Evolutionary conservation across 768 basidiomycete species (phyloP).

Genomic region (Amanita rimosa): DNA sequence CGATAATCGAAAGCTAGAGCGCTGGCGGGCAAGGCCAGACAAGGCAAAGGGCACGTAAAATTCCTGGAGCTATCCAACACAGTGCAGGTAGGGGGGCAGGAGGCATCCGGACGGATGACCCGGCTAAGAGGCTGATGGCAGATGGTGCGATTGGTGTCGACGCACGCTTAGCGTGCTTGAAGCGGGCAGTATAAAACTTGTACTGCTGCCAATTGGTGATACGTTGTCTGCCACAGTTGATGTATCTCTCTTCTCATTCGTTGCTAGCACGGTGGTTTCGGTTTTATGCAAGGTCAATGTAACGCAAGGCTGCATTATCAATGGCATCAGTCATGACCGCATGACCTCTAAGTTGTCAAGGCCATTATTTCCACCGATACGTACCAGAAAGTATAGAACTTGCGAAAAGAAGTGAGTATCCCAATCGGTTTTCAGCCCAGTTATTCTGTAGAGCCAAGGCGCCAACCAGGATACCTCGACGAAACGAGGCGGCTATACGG

Average conservation of each 20-base stretch:
- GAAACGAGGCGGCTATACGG: slow-evolving; percentile 80
- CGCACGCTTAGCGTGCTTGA: too few relatives aligned
- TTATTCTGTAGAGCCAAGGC: not conserved
- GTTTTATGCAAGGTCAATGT: slow-evolving; percentile 81
- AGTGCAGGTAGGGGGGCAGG: too few relatives aligned
- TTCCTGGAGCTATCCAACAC: too few relatives aligned
- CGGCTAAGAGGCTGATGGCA: too few relatives aligned
- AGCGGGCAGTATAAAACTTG: too few relatives aligned
- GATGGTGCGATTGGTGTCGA: too few relatives aligned
- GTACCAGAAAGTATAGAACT: slow-evolving; percentile 40
- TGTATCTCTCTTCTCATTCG: not conserved
- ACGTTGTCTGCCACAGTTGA: too few relatives aligned
- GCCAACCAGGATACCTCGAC: slow-evolving; percentile 48
- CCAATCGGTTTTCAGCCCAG: not conserved
- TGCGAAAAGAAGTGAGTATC: not conserved
- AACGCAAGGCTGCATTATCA: not conserved
- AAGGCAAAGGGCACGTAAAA: too few relatives aligned
- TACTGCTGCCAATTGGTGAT: too few relatives aligned
- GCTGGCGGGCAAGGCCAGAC: too few relatives aligned
- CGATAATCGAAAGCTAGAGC: too few relatives aligned
- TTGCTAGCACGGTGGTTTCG: slow-evolving; percentile 62
- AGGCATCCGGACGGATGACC: too few relatives aligned
- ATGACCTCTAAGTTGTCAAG: slow-evolving; percentile 25
- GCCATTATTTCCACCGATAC: slow-evolving; percentile 55
- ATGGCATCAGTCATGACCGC: not conserved